Conservation (phyloP, 768 basidiomycete species). For the Dendrothele bispora region DNA sequence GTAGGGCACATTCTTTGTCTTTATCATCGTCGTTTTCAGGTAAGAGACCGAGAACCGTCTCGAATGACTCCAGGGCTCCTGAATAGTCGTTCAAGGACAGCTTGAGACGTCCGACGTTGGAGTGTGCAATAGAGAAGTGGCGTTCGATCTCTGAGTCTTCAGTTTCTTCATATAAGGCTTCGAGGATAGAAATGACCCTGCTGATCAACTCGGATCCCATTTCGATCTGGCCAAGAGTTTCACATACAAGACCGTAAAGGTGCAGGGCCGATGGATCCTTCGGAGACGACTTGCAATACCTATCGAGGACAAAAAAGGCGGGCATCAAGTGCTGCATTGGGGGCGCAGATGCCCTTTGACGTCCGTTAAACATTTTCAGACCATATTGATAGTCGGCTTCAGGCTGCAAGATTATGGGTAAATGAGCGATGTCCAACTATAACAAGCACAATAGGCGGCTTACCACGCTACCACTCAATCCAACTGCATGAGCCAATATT, state of each 20-base stretch:
- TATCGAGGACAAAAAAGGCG: slow-evolving; percentile 78
- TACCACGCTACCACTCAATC: slow-evolving; percentile 58
- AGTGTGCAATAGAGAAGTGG: slow-evolving; percentile 78
- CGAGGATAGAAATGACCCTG: slow-evolving; percentile 71
- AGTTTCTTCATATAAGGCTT: slow-evolving; percentile 82
- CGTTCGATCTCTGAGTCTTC: slow-evolving; percentile 80
- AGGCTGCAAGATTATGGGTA: slow-evolving; percentile 45
- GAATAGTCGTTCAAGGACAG: slow-evolving; percentile 60
- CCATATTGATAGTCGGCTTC: slow-evolving; percentile 78
- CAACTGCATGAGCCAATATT: slow-evolving; percentile 73
- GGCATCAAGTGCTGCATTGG: slow-evolving; percentile 62
- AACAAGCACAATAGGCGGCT: slow-evolving; percentile 21
- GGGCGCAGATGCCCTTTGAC: slow-evolving; percentile 3
- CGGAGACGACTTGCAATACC: slow-evolving; percentile 69
- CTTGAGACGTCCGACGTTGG: slow-evolving; percentile 76
- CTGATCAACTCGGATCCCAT: slow-evolving; percentile 57
- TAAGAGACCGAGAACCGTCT: slow-evolving; percentile 70
- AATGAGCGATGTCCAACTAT: neutral
- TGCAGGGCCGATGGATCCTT: slow-evolving; percentile 77
- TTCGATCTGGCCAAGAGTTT: slow-evolving; percentile 72
- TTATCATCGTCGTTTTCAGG: slow-evolving; percentile 49
- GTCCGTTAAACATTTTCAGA: slow-evolving; percentile 21
- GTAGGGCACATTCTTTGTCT: slow-evolving; percentile 31
- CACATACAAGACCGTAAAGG: slow-evolving; percentile 82
- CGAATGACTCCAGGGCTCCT: slow-evolving; percentile 67